Conservation (phyloP, 352 stramenopile species). For the Aphanomyces euteiches region DNA sequence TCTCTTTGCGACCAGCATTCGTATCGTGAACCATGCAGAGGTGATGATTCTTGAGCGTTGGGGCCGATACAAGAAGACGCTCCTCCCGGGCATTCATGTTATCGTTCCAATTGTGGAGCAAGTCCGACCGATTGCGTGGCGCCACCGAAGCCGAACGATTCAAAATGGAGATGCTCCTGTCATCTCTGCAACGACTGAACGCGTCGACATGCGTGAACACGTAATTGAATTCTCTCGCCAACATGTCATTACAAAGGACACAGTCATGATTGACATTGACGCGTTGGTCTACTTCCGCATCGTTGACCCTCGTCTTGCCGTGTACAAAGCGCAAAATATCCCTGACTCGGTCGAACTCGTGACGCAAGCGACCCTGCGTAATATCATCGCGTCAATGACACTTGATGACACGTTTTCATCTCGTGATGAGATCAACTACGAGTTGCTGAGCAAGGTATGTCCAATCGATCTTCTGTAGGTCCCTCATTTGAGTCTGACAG, state of each 20-base stretch:
- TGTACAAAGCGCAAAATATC: constrained; percentile 42
- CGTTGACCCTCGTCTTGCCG: constrained; percentile 36
- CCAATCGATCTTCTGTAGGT: neutral
- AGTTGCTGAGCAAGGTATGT: constrained; percentile 28
- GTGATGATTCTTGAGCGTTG: constrained; percentile 43
- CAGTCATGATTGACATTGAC: constrained; percentile 41
- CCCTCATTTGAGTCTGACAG: constrained; percentile 17
- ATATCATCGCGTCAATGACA: constrained; percentile 44
- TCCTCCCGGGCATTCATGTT: constrained; percentile 40
- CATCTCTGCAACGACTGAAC: constrained; percentile 32
- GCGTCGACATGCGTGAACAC: constrained; percentile 42
- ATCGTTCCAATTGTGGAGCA: constrained; percentile 38
- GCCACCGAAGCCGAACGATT: constrained; percentile 21
- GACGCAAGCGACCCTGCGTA: constrained; percentile 38
- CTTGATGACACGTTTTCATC: constrained; percentile 45
- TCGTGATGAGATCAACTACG: constrained; percentile 39
- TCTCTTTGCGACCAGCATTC: constrained; percentile 39
- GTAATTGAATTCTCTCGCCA: constrained; percentile 33
- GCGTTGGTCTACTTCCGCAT: constrained; percentile 42
- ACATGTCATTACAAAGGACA: constrained; percentile 45
- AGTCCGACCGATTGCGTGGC: constrained; percentile 27
- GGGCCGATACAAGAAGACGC: constrained; percentile 37
- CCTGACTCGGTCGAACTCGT: constrained; percentile 41
- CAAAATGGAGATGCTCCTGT: constrained; percentile 16
- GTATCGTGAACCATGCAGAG: constrained; percentile 51